Conservation (phyloP, 2,329 filamentous ascomycete species). For the Coleophoma crateriformis region DNA sequence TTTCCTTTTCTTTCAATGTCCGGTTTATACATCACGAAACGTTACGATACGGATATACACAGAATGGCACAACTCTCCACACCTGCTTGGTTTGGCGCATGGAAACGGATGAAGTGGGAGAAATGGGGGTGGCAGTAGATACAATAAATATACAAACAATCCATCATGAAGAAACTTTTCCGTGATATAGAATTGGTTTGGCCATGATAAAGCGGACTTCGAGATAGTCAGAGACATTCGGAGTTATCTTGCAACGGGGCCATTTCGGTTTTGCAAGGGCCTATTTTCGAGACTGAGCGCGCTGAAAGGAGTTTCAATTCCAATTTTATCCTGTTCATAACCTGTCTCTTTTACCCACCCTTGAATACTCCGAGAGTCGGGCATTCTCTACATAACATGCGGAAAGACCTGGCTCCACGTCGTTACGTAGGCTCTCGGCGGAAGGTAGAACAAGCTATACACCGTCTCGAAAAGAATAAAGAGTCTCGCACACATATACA, state of each 20-base stretch:
- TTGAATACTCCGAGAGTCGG: background rate
- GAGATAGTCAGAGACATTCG: too few relatives aligned
- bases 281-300: too few relatives aligned
- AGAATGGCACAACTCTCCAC: background rate
- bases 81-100: too few relatives aligned
- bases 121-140: background rate
- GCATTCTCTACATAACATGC: background rate
- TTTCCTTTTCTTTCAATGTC: too few relatives aligned
- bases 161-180: background rate
- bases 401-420: slow-evolving; percentile 1
- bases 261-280: background rate
- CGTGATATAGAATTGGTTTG: background rate
- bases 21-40: too few relatives aligned
- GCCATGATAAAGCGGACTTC: too few relatives aligned
- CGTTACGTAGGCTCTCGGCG: background rate
- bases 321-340: too few relatives aligned
- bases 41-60: background rate
- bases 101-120: too few relatives aligned
- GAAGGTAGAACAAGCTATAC: background rate
- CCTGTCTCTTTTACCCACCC: too few relatives aligned
- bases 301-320: too few relatives aligned
- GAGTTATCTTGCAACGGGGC: too few relatives aligned
- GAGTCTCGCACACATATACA: background rate
- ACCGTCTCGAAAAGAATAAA: background rate
- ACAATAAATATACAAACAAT: background rate